Evolutionary conservation across 192 early-diverging fungal species (phyloP).

Genomic region (Diversispora epigaea): DNA sequence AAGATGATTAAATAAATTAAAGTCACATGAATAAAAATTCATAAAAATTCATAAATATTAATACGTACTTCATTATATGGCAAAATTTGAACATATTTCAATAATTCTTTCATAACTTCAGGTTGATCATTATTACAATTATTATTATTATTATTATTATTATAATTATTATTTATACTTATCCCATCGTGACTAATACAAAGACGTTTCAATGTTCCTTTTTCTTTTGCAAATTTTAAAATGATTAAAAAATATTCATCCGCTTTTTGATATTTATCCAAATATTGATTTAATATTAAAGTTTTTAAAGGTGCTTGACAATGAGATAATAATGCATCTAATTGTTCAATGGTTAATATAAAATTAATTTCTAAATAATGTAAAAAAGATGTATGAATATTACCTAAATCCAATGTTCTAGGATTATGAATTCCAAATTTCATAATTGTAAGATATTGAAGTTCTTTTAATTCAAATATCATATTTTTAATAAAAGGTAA

Average conservation of each 20-base stretch:
- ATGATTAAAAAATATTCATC: neutral
- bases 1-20: too few species aligned
- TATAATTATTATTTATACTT: neutral
- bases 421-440: neutral
- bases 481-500: neutral
- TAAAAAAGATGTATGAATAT: neutral
- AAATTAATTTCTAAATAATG: neutral
- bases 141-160: neutral
- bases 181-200: neutral
- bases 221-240: neutral
- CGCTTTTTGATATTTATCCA: neutral
- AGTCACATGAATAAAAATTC: too few species aligned
- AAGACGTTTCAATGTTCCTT: neutral
- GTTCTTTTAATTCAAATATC: neutral
- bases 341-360: neutral
- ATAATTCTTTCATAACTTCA: too few species aligned
- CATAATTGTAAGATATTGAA: neutral
- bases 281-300: neutral
- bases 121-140: too few species aligned
- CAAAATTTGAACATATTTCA: too few species aligned
- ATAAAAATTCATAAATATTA: too few species aligned
- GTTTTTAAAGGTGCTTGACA: neutral
- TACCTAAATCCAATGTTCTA: neutral
- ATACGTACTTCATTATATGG: too few species aligned
- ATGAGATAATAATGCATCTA: slow-evolving; percentile 1